Evolutionary conservation across 768 basidiomycete genomes (phyloP).

Genomic region (Termitomyces sp.): DNA sequence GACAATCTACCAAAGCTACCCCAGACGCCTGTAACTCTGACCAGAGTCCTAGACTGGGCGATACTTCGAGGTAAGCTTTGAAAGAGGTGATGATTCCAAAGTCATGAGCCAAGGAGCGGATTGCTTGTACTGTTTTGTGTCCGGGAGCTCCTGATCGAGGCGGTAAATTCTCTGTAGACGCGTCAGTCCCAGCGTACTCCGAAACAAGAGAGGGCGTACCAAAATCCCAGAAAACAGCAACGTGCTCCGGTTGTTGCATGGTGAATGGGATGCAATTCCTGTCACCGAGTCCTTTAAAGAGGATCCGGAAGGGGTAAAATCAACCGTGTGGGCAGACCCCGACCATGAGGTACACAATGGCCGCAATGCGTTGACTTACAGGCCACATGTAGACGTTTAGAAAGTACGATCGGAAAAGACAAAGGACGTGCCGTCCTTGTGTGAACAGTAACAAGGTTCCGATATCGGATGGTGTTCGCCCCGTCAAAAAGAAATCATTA

Average conservation of each 20-base stretch:
- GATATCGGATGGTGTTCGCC: background rate
- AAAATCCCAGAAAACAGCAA: conserved; percentile 35
- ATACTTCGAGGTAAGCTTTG: conserved; percentile 48
- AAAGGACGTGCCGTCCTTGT: too few relatives aligned
- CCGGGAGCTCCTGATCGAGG: conserved; percentile 31
- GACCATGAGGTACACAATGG: background rate
- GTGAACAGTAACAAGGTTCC: background rate
- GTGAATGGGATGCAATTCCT: conserved; percentile 3
- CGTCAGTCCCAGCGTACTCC: background rate
- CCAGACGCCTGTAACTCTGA: conserved; percentile 46
- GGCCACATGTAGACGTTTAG: background rate
- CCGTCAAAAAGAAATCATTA: background rate
- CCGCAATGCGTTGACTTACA: background rate
- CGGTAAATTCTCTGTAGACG: conserved; percentile 31
- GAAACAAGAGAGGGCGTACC: conserved; percentile 9
- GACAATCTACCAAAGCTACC: conserved; percentile 35
- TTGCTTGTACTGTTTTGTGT: conserved; percentile 36
- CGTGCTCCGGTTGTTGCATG: conserved; percentile 30
- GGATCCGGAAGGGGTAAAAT: background rate
- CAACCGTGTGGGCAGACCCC: background rate
- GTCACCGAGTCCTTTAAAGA: conserved; percentile 7
- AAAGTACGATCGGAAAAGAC: background rate
- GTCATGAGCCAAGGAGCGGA: conserved; percentile 37
- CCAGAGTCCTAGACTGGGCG: conserved; percentile 29
- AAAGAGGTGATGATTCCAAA: conserved; percentile 46